These are phyloP conservation scores for Stipa capillata DNA, from an alignment of 176 grass and related monocot species.

Conservation along the genomic window DNA sequence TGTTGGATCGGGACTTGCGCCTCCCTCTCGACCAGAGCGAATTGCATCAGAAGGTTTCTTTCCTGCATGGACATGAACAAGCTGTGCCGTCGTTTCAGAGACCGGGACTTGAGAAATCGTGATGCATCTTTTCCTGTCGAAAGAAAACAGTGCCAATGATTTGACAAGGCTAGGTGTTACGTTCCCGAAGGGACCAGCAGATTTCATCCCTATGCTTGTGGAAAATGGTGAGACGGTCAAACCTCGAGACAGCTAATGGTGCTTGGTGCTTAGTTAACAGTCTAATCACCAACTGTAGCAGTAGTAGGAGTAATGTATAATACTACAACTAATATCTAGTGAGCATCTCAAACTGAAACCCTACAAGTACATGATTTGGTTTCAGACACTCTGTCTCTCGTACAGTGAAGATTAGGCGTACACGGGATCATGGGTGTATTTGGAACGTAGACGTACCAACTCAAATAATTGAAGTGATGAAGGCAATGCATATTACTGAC, in stretches of 20 bases:
- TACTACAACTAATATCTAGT: too few species aligned
- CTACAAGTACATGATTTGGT: not conserved
- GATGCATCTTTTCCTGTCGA: conserved; percentile 9
- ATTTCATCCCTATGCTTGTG: not conserved
- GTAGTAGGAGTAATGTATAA: not conserved
- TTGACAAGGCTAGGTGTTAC: conserved; percentile 12
- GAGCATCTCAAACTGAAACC: not conserved
- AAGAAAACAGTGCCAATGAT: conserved; percentile 25
- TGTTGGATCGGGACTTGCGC: conserved; percentile 28
- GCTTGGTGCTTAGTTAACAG: not conserved
- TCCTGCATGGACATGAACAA: not conserved
- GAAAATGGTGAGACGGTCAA: not conserved
- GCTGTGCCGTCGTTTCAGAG: not conserved
- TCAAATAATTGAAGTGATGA: too few species aligned
- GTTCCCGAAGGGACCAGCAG: conserved; percentile 2
- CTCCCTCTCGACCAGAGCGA: conserved; percentile 13
- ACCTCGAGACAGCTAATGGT: not conserved
- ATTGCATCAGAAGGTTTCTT: conserved; percentile 2
- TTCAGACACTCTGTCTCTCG: too few species aligned
- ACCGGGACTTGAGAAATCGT: not conserved
- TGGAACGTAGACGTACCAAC: too few species aligned
- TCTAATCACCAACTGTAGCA: not conserved
- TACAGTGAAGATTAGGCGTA: too few species aligned
- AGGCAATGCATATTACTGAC: too few species aligned
- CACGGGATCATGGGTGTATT: too few species aligned